phyloP scores from a whole-genome alignment of 495 filamentous ascomycete species.

The Lepidopterella palustris region DNA sequence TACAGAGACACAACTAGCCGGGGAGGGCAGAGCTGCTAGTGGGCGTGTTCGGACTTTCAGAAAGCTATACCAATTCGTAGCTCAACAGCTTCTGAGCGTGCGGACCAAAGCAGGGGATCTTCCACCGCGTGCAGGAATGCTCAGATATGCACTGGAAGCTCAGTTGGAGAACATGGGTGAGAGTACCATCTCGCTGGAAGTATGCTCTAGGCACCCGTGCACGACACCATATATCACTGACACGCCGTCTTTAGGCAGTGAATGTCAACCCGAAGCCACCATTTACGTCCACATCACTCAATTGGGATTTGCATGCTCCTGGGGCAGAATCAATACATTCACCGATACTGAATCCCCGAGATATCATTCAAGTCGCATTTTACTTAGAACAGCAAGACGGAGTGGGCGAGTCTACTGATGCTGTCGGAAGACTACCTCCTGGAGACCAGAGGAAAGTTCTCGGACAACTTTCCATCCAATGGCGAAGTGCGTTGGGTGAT shows the following conservation, averaged over 20 bases:
- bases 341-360: conserved; percentile 72
- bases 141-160: conserved; percentile 63
- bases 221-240: background rate
- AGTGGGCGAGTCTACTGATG: conserved; percentile 44
- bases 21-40: conserved; percentile 39
- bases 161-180: conserved; percentile 91
- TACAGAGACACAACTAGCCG: conserved; percentile 51
- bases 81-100: conserved; percentile 80
- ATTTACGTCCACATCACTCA: conserved; percentile 51
- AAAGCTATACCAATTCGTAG: conserved; percentile 95
- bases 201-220: conserved; percentile 34
- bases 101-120: conserved; percentile 75
- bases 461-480: conserved; percentile 78
- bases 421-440: conserved; percentile 11
- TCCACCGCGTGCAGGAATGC: conserved; percentile 31
- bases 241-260: conserved; percentile 38
- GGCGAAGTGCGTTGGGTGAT: conserved; percentile 87
- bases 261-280: conserved; percentile 48
- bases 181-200: conserved; percentile 55
- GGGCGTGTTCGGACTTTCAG: conserved; percentile 72
- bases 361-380: conserved; percentile 90
- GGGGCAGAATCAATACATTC: conserved; percentile 32
- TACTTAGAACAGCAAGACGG: conserved; percentile 62
- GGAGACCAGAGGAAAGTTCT: conserved; percentile 59
- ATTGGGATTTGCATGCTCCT: conserved; percentile 46